Conservation (phyloP, 768 basidiomycete species). For the Mycena belliarum region DNA sequence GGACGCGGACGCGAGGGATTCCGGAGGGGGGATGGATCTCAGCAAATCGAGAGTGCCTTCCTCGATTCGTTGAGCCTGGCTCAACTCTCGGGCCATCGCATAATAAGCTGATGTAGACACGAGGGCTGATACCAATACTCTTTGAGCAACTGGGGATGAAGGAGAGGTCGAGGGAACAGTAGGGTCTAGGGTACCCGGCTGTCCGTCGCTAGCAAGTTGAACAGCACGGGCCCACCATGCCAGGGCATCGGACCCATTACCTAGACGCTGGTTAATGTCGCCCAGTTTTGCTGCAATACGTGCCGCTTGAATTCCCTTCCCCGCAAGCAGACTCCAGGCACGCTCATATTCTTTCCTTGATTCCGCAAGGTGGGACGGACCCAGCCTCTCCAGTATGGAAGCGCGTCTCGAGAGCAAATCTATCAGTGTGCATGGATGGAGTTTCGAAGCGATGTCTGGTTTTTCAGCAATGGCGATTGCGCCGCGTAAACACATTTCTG, state of each 20-base stretch:
- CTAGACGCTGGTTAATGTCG: conserved; percentile 59
- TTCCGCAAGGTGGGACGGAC: conserved; percentile 49
- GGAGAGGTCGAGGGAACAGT: conserved; percentile 43
- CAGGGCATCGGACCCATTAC: conserved; percentile 53
- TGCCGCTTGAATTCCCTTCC: conserved; percentile 44
- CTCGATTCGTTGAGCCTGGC: conserved; percentile 56
- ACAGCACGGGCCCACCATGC: conserved; percentile 70
- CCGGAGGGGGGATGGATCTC: conserved; percentile 51
- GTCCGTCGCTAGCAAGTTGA: conserved; percentile 41
- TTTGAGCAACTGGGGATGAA: conserved; percentile 61
- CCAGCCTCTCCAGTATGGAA: conserved; percentile 60
- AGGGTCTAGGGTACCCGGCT: conserved; percentile 25
- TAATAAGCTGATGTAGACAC: conserved; percentile 75
- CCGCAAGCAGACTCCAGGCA: conserved; percentile 51
- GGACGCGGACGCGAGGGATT: conserved; percentile 43
- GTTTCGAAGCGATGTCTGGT: conserved; percentile 35
- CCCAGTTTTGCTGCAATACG: conserved; percentile 68
- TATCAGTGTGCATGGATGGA: conserved; percentile 52
- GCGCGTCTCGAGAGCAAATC: conserved; percentile 61
- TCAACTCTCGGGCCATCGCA: conserved; percentile 57
- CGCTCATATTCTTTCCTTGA: conserved; percentile 60
- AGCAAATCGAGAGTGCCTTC: conserved; percentile 57
- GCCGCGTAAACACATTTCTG: conserved; percentile 52
- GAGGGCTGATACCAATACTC: conserved; percentile 58
- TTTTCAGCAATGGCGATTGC: conserved; percentile 49